Conservation (phyloP, 2,329 filamentous ascomycete genomes). For the Xylaria digitata region DNA sequence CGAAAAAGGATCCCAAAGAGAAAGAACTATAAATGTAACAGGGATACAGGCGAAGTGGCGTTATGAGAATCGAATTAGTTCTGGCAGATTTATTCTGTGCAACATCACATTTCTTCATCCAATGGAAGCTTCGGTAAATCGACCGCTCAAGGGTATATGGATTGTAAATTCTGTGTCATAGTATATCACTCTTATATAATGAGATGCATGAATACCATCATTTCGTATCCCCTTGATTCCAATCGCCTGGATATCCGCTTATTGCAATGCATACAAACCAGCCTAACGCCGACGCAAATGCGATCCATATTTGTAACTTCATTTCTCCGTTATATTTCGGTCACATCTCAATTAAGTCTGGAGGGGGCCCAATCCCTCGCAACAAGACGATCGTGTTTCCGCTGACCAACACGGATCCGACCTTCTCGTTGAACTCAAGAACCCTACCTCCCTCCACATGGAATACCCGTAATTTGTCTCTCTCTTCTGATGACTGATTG, state of each 20-base stretch:
- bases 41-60: conserved; percentile 31
- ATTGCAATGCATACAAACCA: conserved; percentile 37
- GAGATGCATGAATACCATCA: not conserved
- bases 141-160: conserved; percentile 26
- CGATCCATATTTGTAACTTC: conserved; percentile 15
- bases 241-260: conserved; percentile 24
- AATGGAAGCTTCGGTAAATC: not conserved
- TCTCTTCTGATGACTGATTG: conserved; percentile 79
- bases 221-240: not conserved
- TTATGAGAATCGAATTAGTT: conserved; percentile 33
- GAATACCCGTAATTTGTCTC: conserved; percentile 85
- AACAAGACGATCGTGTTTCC: conserved; percentile 93
- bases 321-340: conserved; percentile 14
- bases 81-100: conserved; percentile 17
- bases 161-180: conserved; percentile 22
- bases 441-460: conserved; percentile 91
- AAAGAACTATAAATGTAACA: conserved; percentile 47
- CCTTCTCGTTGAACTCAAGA: conserved; percentile 87
- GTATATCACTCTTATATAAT: conserved; percentile 13
- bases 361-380: conserved; percentile 83
- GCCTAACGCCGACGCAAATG: conserved; percentile 42
- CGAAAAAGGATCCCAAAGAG: conserved; percentile 59
- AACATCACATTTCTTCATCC: conserved; percentile 24
- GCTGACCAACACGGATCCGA: conserved; percentile 77
- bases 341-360: conserved; percentile 73